These are phyloP conservation scores for Moesziomyces sp. DNA, from an alignment of 1,284 basidiomycete species.

Conservation along the genomic window DNA sequence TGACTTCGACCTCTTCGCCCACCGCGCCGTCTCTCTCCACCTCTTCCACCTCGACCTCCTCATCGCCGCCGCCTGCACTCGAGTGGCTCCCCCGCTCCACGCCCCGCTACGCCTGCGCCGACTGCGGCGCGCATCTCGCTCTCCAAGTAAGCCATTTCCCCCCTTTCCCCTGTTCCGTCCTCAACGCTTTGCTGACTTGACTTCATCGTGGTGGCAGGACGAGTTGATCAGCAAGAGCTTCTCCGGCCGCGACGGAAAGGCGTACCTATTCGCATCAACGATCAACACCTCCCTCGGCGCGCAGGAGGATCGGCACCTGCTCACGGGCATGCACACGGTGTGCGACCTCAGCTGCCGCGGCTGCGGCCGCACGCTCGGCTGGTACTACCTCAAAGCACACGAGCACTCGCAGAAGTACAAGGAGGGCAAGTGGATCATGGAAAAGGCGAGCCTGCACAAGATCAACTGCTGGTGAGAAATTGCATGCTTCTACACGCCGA, in stretches of 20 bases:
- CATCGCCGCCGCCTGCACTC: constrained; percentile 4
- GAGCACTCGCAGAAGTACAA: constrained; percentile 86
- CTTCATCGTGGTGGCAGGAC: constrained; percentile 71
- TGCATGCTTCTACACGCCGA: constrained; percentile 10
- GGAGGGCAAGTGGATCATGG: constrained; percentile 81
- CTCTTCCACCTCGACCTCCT: background rate
- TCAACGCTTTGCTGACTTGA: background rate
- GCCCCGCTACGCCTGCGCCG: constrained; percentile 57
- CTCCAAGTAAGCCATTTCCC: constrained; percentile 38
- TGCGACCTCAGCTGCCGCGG: constrained; percentile 81
- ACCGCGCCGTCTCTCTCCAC: background rate
- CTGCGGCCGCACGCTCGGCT: constrained; percentile 81
- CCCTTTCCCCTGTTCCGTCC: background rate
- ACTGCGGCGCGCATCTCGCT: constrained; percentile 59
- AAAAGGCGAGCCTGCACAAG: constrained; percentile 80
- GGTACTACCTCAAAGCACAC: constrained; percentile 84
- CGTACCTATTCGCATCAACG: constrained; percentile 82
- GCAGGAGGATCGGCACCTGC: constrained; percentile 79
- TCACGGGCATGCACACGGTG: constrained; percentile 83
- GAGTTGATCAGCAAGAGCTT: constrained; percentile 87
- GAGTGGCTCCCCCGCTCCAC: constrained; percentile 20
- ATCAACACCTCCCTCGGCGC: constrained; percentile 79
- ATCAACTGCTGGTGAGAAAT: constrained; percentile 79
- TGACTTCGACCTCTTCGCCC: background rate
- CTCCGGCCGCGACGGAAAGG: constrained; percentile 83